Evolutionary conservation across 805 yeast genomes (phyloP).

Genomic region (Metschnikowia cubensis): DNA sequence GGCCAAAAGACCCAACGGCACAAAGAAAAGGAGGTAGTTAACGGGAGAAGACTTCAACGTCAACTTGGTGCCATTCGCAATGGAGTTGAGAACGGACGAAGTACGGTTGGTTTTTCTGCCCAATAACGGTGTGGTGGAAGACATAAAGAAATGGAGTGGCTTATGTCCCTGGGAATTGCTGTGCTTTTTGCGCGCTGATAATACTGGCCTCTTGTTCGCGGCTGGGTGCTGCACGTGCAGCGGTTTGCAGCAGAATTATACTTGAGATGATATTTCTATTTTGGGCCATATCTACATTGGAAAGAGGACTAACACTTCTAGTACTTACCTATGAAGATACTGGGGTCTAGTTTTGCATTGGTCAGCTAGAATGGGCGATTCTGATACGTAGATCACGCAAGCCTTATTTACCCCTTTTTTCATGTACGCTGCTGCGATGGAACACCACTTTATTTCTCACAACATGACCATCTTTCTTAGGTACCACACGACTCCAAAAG

Average conservation of each 20-base stretch:
- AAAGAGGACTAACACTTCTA: no score
- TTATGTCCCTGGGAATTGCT: neutral
- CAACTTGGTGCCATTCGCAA: slow-evolving; percentile 14
- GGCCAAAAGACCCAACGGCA: slow-evolving; percentile 83
- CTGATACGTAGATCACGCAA: no score
- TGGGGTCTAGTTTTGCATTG: no score
- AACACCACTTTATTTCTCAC: neutral
- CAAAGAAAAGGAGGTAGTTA: slow-evolving; percentile 72
- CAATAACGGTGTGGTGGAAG: slow-evolving; percentile 15
- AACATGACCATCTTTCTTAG: no score
- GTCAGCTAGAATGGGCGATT: no score
- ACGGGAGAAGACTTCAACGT: slow-evolving; percentile 59
- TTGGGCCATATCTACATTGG: neutral
- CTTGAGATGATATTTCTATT: neutral
- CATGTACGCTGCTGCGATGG: neutral
- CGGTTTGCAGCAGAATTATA: neutral
- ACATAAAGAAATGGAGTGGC: slow-evolving; percentile 8
- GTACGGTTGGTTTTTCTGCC: slow-evolving; percentile 8
- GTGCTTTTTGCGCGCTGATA: neutral
- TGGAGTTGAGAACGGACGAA: slow-evolving; percentile 4
- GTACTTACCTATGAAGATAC: no score
- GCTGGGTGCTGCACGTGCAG: neutral
- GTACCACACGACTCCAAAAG: no score
- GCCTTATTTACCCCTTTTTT: neutral
- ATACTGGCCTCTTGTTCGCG: neutral